Conservation (phyloP, 306 rosid species). For the Pueraria montana region DNA sequence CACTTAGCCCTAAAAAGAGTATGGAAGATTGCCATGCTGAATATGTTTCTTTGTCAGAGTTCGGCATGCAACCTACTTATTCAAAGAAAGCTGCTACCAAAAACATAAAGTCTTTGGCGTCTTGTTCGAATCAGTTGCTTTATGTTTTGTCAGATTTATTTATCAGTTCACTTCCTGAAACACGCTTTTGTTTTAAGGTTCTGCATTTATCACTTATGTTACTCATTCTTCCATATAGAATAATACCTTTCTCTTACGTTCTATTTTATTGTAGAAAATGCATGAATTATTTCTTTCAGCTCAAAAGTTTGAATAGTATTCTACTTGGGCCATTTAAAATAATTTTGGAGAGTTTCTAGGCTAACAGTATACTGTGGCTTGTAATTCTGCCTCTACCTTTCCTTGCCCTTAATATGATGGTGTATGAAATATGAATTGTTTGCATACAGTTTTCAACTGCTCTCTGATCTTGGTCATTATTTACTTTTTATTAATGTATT, state of each 20-base stretch:
- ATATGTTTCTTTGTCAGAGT: conserved; percentile 51
- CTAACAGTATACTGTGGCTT: conserved; percentile 2
- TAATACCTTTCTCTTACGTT: conserved; percentile 24
- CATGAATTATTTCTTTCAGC: conserved; percentile 28
- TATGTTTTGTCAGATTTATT: conserved; percentile 69
- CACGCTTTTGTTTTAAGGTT: conserved; percentile 73
- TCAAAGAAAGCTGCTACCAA: conserved; percentile 79
- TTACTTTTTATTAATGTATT: conserved; percentile 26
- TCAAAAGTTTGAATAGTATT: conserved; percentile 23
- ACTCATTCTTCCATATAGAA: conserved; percentile 1
- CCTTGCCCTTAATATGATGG: background rate
- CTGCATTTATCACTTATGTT: conserved; percentile 38
- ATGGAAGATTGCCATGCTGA: conserved; percentile 43
- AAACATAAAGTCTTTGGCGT: conserved; percentile 77
- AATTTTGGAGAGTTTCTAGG: conserved; percentile 23
- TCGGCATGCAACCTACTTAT: conserved; percentile 57
- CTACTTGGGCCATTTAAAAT: conserved; percentile 18
- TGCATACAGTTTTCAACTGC: background rate
- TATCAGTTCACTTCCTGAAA: conserved; percentile 64
- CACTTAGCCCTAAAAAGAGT: conserved; percentile 57
- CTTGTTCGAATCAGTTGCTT: conserved; percentile 75
- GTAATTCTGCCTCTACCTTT: conserved; percentile 17
- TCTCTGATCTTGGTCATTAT: conserved; percentile 24
- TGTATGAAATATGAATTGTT: background rate
- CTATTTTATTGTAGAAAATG: conserved; percentile 28